Percentiles rank a stretch among this genome's conserved stretches.
Conservation (phyloP, 805 yeast species). For the Saturnispora diversa region DNA sequence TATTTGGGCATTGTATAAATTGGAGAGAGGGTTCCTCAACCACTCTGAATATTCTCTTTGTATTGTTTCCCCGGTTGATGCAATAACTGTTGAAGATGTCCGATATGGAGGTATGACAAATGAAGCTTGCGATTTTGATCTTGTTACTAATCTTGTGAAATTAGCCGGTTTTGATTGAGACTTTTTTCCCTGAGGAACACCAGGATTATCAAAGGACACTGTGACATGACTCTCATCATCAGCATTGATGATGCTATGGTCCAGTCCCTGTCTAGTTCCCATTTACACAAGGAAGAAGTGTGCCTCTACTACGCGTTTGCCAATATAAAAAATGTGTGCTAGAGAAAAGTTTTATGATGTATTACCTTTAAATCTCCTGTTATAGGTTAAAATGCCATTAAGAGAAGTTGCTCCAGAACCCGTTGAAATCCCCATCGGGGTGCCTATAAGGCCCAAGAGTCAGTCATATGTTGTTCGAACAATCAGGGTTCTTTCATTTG, state of each 20-base stretch:
- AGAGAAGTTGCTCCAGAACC: conserved; percentile 14
- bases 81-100: conserved; percentile 35
- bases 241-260: too few relatives aligned
- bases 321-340: too few relatives aligned
- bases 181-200: background rate
- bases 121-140: conserved; percentile 16
- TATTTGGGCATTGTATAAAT: too few relatives aligned
- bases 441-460: conserved; percentile 9
- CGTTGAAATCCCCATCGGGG: background rate
- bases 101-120: conserved; percentile 17
- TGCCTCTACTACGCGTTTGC: too few relatives aligned
- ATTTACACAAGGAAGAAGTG: too few relatives aligned
- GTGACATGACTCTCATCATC: too few relatives aligned
- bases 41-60: conserved; percentile 26
- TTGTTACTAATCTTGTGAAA: background rate
- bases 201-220: background rate
- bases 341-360: too few relatives aligned
- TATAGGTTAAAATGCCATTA: conserved; percentile 8
- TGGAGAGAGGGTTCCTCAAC: too few relatives aligned
- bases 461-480: background rate
- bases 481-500: background rate
- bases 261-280: too few relatives aligned
- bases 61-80: conserved; percentile 36
- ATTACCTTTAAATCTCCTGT: background rate
- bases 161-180: background rate